These are phyloP conservation scores for Calonectria hawksworthii DNA, from an alignment of 2,329 filamentous ascomycete genomes.

Conservation along the genomic window DNA sequence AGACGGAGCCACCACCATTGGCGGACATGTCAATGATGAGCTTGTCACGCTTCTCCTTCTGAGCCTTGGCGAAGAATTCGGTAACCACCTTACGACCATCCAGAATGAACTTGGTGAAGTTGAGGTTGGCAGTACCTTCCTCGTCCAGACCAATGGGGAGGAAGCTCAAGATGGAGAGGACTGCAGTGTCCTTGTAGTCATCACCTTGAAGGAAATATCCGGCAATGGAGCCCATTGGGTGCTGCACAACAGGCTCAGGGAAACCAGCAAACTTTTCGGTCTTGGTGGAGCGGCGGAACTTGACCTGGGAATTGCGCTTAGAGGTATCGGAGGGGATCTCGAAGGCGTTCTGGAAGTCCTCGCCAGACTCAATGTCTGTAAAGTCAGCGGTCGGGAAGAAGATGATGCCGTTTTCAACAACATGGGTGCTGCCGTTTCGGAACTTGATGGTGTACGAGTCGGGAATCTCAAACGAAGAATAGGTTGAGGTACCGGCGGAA, in stretches of 20 bases:
- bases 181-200: slow-evolving; percentile 39
- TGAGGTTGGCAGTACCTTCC: not conserved
- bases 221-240: slow-evolving; percentile 27
- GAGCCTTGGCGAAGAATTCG: slow-evolving; percentile 36
- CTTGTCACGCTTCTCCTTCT: slow-evolving; percentile 39
- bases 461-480: slow-evolving; percentile 40
- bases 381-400: slow-evolving; percentile 33
- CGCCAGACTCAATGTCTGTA: slow-evolving; percentile 37
- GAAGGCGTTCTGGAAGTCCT: slow-evolving; percentile 38
- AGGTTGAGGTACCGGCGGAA: slow-evolving; percentile 6
- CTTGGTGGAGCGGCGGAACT: slow-evolving; percentile 26
- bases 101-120: slow-evolving; percentile 31
- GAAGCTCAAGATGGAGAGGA: slow-evolving; percentile 42
- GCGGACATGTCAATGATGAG: slow-evolving; percentile 43
- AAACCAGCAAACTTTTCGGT: slow-evolving; percentile 21
- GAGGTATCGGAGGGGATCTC: slow-evolving; percentile 33
- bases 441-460: slow-evolving; percentile 41
- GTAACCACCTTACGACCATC: slow-evolving; percentile 36
- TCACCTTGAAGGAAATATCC: slow-evolving; percentile 40
- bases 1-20: slow-evolving; percentile 41
- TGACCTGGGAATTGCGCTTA: not conserved
- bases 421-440: slow-evolving; percentile 34
- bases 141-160: slow-evolving; percentile 33
- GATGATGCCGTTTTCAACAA: slow-evolving; percentile 32
- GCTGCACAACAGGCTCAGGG: slow-evolving; percentile 35